Evolutionary conservation across 345 rosid species (phyloP).

Genomic region (Lumnitzera racemosa): DNA sequence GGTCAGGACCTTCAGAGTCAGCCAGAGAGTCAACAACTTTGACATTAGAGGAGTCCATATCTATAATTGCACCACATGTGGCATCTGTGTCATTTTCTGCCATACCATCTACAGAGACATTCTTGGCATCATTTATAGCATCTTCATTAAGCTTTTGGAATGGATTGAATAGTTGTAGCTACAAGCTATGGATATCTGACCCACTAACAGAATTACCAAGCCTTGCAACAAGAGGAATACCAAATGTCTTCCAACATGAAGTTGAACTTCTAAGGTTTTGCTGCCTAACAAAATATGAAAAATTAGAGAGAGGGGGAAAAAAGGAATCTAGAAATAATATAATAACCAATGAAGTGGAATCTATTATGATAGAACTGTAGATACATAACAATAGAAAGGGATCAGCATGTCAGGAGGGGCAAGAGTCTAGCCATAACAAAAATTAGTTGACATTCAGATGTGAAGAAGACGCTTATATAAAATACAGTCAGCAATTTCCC

Average conservation of each 20-base stretch:
- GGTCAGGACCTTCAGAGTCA: constrained; percentile 49
- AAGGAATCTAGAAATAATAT: not conserved
- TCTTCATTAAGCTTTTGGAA: constrained; percentile 40
- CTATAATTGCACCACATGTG: constrained; percentile 19
- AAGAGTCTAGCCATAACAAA: too few relatives aligned
- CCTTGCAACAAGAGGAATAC: constrained; percentile 79
- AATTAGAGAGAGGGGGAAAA: not conserved
- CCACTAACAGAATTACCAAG: constrained; percentile 43
- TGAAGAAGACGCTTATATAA: too few relatives aligned
- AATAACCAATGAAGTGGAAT: too few relatives aligned
- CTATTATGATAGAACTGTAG: too few relatives aligned
- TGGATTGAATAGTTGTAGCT: constrained; percentile 53
- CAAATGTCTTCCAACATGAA: constrained; percentile 55
- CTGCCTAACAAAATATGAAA: constrained; percentile 47
- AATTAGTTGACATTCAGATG: too few relatives aligned
- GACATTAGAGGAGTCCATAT: constrained; percentile 20
- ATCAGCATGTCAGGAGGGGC: too few relatives aligned
- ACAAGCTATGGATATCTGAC: constrained; percentile 47
- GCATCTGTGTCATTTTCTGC: constrained; percentile 36
- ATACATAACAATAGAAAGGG: too few relatives aligned
- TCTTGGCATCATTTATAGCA: constrained; percentile 17
- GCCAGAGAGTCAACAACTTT: constrained; percentile 34
- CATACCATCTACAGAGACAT: constrained; percentile 22
- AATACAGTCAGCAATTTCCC: too few relatives aligned
- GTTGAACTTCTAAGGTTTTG: constrained; percentile 43